phyloP scores from a whole-genome alignment of 2,329 filamentous ascomycete species.

The Cordyceps farinosa region DNA sequence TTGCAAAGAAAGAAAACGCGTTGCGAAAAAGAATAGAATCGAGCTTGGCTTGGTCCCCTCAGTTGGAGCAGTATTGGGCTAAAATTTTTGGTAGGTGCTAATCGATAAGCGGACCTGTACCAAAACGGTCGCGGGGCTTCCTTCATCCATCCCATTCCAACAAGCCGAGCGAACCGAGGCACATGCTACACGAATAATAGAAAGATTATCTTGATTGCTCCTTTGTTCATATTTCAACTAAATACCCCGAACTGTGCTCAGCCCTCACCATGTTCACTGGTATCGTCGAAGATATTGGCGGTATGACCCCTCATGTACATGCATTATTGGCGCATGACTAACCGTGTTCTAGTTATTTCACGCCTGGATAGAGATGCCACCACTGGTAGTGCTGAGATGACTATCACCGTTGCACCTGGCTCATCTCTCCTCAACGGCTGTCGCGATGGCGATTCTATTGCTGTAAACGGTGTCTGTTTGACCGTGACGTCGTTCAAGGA shows the following conservation, averaged over 20 bases:
- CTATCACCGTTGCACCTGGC: constrained; percentile 65
- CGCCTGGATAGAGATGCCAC: constrained; percentile 76
- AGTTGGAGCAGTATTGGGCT: constrained; percentile 10
- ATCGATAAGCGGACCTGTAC: constrained; percentile 17
- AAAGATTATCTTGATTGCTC: not conserved
- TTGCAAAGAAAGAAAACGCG: not conserved
- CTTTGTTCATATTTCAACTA: not conserved
- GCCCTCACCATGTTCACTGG: constrained; percentile 80
- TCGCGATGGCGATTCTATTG: constrained; percentile 88
- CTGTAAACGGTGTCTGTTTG: constrained; percentile 92
- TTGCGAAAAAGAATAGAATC: not conserved
- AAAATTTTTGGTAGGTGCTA: constrained; percentile 14
- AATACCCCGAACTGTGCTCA: not conserved
- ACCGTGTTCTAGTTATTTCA: constrained; percentile 65
- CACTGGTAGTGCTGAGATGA: constrained; percentile 85
- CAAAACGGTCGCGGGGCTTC: constrained; percentile 4
- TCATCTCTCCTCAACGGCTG: constrained; percentile 78
- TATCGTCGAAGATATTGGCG: constrained; percentile 87
- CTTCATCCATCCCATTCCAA: not conserved
- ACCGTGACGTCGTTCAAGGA: constrained; percentile 66
- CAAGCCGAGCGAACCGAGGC: not conserved
- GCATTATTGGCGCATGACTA: constrained; percentile 29
- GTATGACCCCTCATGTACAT: constrained; percentile 48
- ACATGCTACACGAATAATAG: not conserved
- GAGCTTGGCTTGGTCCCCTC: constrained; percentile 4